Evolutionary conservation across 305 asterid species (phyloP).

Genomic region (Plantago coronopus): DNA sequence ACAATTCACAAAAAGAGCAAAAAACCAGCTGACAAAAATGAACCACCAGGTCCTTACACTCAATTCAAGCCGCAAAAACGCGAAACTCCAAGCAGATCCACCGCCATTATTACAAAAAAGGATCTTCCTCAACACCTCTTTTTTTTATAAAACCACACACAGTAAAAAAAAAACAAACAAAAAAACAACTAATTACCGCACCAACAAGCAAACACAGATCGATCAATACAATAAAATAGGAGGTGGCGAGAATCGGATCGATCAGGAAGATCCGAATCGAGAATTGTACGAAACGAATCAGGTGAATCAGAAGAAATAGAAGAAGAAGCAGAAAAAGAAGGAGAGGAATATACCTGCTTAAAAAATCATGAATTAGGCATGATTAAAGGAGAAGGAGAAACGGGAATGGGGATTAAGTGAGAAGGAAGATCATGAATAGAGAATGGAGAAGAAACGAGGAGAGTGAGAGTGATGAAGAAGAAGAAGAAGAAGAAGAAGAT

Average conservation of each 20-base stretch:
- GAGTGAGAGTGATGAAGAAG: too few species aligned
- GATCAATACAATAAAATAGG: neutral
- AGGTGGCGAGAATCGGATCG: constrained; percentile 9
- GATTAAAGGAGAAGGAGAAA: neutral
- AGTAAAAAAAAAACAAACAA: neutral
- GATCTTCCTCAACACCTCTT: too few species aligned
- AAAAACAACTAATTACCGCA: neutral
- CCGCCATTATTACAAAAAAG: constrained; percentile 22
- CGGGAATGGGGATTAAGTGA: neutral
- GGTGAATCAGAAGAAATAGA: neutral
- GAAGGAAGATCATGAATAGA: neutral
- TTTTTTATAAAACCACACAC: neutral
- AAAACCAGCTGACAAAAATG: neutral
- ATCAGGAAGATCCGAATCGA: constrained; percentile 6
- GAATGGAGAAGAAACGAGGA: neutral
- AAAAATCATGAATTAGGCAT: neutral
- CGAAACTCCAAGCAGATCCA: constrained; percentile 38
- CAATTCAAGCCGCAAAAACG: constrained; percentile 26
- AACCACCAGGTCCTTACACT: constrained; percentile 29
- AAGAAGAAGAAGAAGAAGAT: neutral
- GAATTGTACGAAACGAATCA: constrained; percentile 1
- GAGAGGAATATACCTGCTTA: neutral
- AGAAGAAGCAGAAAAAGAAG: neutral
- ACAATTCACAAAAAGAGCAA: constrained; percentile 3
- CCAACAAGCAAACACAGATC: neutral